Evolutionary conservation across 2,329 filamentous ascomycete genomes (phyloP).

Genomic region (Xylaria sp.): DNA sequence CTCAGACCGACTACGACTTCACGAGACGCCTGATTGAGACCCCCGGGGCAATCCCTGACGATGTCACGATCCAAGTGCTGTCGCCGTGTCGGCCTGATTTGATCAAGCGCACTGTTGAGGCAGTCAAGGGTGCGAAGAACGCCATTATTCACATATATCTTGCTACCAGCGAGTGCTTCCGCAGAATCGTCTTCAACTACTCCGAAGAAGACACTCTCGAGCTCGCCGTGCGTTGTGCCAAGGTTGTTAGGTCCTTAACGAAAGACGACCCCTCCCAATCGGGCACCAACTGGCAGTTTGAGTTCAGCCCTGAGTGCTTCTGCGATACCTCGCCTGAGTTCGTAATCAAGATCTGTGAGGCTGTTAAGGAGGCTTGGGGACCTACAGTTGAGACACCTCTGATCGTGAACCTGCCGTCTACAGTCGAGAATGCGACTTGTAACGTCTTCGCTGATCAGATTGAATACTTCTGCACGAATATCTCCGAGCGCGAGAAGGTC

Average conservation of each 20-base stretch:
- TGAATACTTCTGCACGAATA: constrained; percentile 91
- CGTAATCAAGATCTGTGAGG: constrained; percentile 84
- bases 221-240: constrained; percentile 85
- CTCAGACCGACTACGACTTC: constrained; percentile 96
- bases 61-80: constrained; percentile 91
- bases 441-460: constrained; percentile 97
- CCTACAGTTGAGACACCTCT: constrained; percentile 84
- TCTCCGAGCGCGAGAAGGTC: constrained; percentile 85
- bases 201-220: constrained; percentile 82
- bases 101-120: constrained; percentile 88
- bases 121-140: constrained; percentile 88
- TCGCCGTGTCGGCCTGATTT: constrained; percentile 92
- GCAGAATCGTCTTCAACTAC: constrained; percentile 88
- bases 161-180: constrained; percentile 95
- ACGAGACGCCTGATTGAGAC: constrained; percentile 87
- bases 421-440: no score
- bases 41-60: constrained; percentile 82
- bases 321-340: constrained; percentile 90
- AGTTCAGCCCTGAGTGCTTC: constrained; percentile 89
- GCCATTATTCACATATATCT: constrained; percentile 96
- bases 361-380: constrained; percentile 93
- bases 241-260: constrained; percentile 87
- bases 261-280: constrained; percentile 77
- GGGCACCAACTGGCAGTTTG: constrained; percentile 76
- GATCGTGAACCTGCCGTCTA: constrained; percentile 97